Base-by-base conservation (phyloP, 2,329 filamentous ascomycete genomes). In the Polychaeton citri region DNA sequence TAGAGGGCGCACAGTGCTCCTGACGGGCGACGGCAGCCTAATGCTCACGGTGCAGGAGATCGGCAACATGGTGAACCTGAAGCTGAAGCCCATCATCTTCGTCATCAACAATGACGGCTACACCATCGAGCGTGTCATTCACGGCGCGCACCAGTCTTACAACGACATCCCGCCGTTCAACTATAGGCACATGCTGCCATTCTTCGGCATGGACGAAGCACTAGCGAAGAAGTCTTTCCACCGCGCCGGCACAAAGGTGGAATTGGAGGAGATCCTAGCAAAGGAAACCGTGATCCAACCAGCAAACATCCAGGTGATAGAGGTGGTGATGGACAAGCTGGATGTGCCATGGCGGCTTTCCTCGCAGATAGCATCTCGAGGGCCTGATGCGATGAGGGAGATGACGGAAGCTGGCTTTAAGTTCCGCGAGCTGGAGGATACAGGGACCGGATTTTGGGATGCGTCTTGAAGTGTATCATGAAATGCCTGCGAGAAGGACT, bases 1-100 rank as follows among this genome's bases (percentile, higher is more conserved):
- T 13, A 13, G 21, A 8, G 76, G 76, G 3, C 76, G 72, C 42
- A 67, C 81, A 39, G 71, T 79, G 43, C 70, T 81, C 58, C 64
- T 74, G 40, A 73, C 74, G 24, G 74, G 74, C n/a, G 74, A 79
- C 36, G 74, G 74, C 5, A 72, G 68, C 41, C 64, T 78, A 37
- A 72, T 77, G 51, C 70, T 79, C 59, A 81, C 76, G 0, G 74
- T 68, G 0, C 77, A 81, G 49, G 76, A 79, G 43, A 58, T 82
- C 3, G 69, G 70, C 8, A 77, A 73, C 2, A 79, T 80, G 46
- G 72, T 81, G 44, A 48, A 49, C 35, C 46, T 54, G 2, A 44
- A 55, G 6, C 44, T 58, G 13, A 52, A 52, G 6, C 48, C 52
- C 2, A 43, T 64, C 5, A 50, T 66, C 5, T 57, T 67, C 39